These are phyloP conservation scores for Gossypium anomalum DNA, from an alignment of 345 rosid genomes.

Conservation along the genomic window DNA sequence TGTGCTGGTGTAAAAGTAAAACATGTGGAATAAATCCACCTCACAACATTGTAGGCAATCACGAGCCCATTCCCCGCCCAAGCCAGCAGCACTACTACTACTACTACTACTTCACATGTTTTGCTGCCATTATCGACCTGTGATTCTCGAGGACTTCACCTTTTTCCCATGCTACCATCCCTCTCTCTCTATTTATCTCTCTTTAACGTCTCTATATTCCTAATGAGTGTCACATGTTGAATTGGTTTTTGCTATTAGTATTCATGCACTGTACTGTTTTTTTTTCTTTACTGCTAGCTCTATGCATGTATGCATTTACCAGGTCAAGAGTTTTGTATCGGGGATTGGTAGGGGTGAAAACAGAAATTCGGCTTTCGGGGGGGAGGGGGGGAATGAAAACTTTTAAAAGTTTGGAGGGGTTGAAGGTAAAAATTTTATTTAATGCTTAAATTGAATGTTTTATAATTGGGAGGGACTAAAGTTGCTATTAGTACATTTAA, in stretches of 20 bases:
- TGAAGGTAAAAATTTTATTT: too few relatives aligned
- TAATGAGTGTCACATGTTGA: not conserved
- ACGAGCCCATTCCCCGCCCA: not conserved
- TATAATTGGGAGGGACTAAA: too few relatives aligned
- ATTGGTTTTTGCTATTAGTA: not conserved
- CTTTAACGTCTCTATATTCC: not conserved
- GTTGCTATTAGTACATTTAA: too few relatives aligned
- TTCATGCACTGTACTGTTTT: not conserved
- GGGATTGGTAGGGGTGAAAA: too few relatives aligned
- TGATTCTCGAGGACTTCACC: conserved; percentile 13
- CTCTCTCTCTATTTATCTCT: not conserved
- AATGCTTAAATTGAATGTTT: too few relatives aligned
- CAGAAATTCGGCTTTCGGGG: too few relatives aligned
- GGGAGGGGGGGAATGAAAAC: too few relatives aligned
- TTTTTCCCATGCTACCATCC: not conserved
- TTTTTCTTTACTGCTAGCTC: not conserved
- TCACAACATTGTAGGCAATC: not conserved
- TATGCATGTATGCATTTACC: too few relatives aligned
- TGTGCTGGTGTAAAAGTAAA: not conserved
- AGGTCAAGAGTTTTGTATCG: too few relatives aligned
- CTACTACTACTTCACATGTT: conserved; percentile 1
- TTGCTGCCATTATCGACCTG: conserved; percentile 8
- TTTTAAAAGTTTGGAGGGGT: too few relatives aligned
- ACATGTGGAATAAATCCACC: not conserved
- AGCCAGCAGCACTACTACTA: too few relatives aligned